Evolutionary conservation across 2,329 filamentous ascomycete genomes (phyloP).

Genomic region (Ceratocystis alfenasii): DNA sequence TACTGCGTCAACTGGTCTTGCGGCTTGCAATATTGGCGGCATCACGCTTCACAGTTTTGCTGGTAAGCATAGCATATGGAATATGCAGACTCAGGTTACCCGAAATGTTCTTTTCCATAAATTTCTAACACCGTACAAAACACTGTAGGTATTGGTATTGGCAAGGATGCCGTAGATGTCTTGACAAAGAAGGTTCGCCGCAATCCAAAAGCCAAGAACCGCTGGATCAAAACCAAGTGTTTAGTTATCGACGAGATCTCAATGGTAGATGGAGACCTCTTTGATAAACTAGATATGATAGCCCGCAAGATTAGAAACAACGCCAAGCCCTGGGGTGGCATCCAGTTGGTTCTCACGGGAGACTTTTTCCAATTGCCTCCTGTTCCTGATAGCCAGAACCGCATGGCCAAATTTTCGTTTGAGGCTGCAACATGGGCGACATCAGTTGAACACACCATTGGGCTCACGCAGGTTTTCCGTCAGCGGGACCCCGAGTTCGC

Average conservation of each 20-base stretch:
- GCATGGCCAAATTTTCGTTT: constrained; percentile 76
- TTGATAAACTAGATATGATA: constrained; percentile 88
- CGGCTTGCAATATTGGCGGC: constrained; percentile 92
- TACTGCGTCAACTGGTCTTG: constrained; percentile 88
- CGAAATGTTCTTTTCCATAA: background rate
- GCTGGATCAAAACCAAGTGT: constrained; percentile 80
- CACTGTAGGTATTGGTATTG: constrained; percentile 58
- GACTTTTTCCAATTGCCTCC: constrained; percentile 97
- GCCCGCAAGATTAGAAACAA: constrained; percentile 80
- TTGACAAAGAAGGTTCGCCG: constrained; percentile 83
- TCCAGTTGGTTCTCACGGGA: constrained; percentile 88
- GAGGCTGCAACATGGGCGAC: constrained; percentile 86
- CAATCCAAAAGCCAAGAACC: constrained; percentile 74
- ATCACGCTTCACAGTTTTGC: constrained; percentile 93
- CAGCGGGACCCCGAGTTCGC: constrained; percentile 85
- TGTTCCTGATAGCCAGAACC: constrained; percentile 61
- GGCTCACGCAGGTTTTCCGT: constrained; percentile 88
- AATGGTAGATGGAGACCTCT: constrained; percentile 95
- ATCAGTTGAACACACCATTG: constrained; percentile 89
- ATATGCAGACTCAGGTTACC: background rate
- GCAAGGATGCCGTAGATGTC: constrained; percentile 71
- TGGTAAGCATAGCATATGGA: constrained; percentile 35
- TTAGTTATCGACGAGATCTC: constrained; percentile 91
- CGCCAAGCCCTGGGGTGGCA: constrained; percentile 84
- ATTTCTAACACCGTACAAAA: constrained; percentile 6